Base-by-base conservation (phyloP, 225 moss, liverwort and hornwort species). In the Bryum argenteum region DNA sequence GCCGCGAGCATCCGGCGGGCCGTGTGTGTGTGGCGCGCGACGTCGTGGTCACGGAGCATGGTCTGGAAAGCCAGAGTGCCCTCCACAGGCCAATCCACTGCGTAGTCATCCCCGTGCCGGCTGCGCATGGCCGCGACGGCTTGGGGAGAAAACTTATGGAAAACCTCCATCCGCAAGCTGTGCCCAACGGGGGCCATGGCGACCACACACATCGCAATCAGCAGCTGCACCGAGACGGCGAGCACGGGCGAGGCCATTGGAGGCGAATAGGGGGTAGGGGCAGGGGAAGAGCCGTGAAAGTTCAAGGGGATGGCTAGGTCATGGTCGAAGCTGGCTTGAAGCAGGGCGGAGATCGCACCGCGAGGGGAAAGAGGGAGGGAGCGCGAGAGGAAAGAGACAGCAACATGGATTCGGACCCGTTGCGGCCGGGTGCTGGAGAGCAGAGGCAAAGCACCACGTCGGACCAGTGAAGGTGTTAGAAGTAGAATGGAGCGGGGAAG, bases 41-140 rank as follows among this genome's bases (percentile, higher is more conserved):
- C 87, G 22, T 87, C 83, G 39, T 83, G 83, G 63, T 83, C 76
- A 16, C 83, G 78, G 20, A 83, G 66, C 87, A 83, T 78, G 58
- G 76, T 78, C 47, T 78, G 83, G 63, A 81, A 83, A 9, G 41
- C 76, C 6, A 81, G 67, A 1, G 86, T 83, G 16, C 41, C 86
- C 39, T 77, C 65, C 9, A 12, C 55, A 65, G 86, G 86, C 83
- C 86, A 86, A 63, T 83, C 78, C 9, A n/a, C 22, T 6, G 69
- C 80, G 20, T 67, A 80, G 7, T 72, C 72, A 26, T 1, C 1
- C 16, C 78, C 82, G 51, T 86, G 68, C 26, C 83, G 80, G 48
- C 8, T 58, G 44, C 68, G 79, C 79, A 87, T 74, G 11, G 73
- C 79, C 11, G 45, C 61, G 15, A 74, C 23, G 2, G 84, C 84